Conservation (phyloP, 257 asterid genomes). For the Rhazya stricta region DNA sequence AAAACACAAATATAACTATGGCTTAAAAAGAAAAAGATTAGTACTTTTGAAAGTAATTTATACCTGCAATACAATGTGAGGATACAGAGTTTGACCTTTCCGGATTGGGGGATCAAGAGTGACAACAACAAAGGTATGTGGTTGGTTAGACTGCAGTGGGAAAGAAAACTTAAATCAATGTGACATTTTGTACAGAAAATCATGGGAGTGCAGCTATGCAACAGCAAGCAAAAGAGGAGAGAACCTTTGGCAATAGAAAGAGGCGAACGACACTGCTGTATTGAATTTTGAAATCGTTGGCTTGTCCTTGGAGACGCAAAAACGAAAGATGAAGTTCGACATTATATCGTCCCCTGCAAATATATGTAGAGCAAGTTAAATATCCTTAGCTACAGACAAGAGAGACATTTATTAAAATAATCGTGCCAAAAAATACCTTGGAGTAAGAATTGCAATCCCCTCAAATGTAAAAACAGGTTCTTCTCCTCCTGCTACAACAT, state of each 20-base stretch:
- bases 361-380: conserved; percentile 19
- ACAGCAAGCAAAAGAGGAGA: conserved; percentile 4
- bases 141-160: conserved; percentile 73
- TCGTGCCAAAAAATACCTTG: conserved; percentile 50
- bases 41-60: conserved; percentile 8
- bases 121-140: conserved; percentile 83
- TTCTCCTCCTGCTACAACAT: conserved; percentile 94
- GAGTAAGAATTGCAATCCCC: conserved; percentile 87
- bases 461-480: conserved; percentile 91
- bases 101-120: conserved; percentile 98
- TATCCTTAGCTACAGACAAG: conserved; percentile 16
- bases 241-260: conserved; percentile 91
- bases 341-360: conserved; percentile 82
- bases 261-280: conserved; percentile 94
- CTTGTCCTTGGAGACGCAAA: conserved; percentile 97
- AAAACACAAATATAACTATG: conserved; percentile 2
- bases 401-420: neutral
- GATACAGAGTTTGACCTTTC: conserved; percentile 95
- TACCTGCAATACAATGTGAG: conserved; percentile 97
- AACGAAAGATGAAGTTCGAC: conserved; percentile 93
- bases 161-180: neutral
- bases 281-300: conserved; percentile 94
- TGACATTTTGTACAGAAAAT: neutral
- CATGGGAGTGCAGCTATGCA: no score
- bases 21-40: neutral